Percentiles rank a stretch among this genome's conserved stretches.
Conservation (phyloP, 1,139 yeast genomes). For the Entelexis paramagnoliae region DNA sequence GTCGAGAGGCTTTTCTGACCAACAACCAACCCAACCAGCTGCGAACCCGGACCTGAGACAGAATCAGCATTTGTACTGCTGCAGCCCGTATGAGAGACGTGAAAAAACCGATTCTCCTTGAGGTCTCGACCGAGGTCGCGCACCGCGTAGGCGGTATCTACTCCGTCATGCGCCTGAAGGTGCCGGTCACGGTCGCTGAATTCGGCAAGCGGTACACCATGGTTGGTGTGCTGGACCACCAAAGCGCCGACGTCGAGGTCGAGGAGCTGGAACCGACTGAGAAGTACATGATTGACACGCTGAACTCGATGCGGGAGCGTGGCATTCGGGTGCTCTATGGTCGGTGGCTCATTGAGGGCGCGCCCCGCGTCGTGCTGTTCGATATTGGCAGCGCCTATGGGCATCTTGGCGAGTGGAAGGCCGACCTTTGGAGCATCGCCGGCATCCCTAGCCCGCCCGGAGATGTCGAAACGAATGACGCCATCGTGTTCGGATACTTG, state of each 20-base stretch:
- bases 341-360: conserved; percentile 95
- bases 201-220: conserved; percentile 79
- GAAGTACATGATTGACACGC: conserved; percentile 48
- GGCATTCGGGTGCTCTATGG: conserved; percentile 84
- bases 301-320: conserved; percentile 64
- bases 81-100: conserved; percentile 32
- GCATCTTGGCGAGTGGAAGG: conserved; percentile 81
- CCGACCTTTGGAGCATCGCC: conserved; percentile 82
- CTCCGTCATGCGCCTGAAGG: conserved; percentile 91
- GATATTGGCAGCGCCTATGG: conserved; percentile 68
- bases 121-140: conserved; percentile 95
- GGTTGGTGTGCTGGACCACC: conserved; percentile 75
- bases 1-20: conserved; percentile 1
- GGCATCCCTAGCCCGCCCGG: conserved; percentile 90
- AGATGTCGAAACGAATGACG: conserved; percentile 83
- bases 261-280: conserved; percentile 68
- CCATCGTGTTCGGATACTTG: conserved; percentile 80
- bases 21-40: not conserved
- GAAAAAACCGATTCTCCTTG: conserved; percentile 76
- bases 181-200: conserved; percentile 92
- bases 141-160: conserved; percentile 96
- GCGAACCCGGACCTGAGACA: not conserved
- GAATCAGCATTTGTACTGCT: not conserved
- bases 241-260: conserved; percentile 82
- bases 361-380: conserved; percentile 83